A percentile compares a stretch with the other conserved stretches of the same genome.
These are phyloP conservation scores for Marasmius tenuissimus DNA, from an alignment of 1,284 basidiomycete species.

Conservation along the genomic window DNA sequence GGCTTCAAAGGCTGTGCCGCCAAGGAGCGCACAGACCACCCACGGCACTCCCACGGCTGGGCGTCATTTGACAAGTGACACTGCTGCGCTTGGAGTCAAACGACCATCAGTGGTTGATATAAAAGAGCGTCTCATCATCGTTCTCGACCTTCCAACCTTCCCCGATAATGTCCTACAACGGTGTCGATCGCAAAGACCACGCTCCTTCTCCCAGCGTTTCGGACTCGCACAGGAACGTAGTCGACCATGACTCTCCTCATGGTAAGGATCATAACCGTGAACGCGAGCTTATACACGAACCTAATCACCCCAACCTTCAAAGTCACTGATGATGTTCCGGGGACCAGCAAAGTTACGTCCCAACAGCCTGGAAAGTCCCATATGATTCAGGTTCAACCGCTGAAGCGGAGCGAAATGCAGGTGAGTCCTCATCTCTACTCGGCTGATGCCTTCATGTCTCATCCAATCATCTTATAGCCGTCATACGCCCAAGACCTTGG, in stretches of 20 bases:
- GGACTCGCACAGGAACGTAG: slow-evolving; percentile 58
- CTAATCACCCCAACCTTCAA: background rate
- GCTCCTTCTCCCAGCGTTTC: slow-evolving; percentile 40
- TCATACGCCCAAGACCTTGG: slow-evolving; percentile 91
- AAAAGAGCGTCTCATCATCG: background rate
- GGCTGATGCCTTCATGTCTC: slow-evolving; percentile 16
- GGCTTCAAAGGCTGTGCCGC: no score
- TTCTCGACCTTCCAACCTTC: background rate
- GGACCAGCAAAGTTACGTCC: slow-evolving; percentile 3
- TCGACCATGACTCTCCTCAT: slow-evolving; percentile 70
- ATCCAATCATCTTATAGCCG: slow-evolving; percentile 44
- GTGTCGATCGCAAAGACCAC: slow-evolving; percentile 52
- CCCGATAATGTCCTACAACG: slow-evolving; percentile 35
- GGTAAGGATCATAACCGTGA: slow-evolving; percentile 43
- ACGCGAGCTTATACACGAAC: background rate
- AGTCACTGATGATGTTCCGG: slow-evolving; percentile 13
- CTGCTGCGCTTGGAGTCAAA: background rate
- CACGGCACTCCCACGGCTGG: no score
- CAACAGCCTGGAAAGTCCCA: slow-evolving; percentile 18
- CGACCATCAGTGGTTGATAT: background rate
- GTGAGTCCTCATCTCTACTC: slow-evolving; percentile 32
- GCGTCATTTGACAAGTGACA: background rate
- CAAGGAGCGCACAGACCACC: no score
- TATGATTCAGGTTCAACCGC: slow-evolving; percentile 76
- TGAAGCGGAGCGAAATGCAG: slow-evolving; percentile 86